phyloP scores from a whole-genome alignment of 2,329 filamentous ascomycete genomes.

The Fusarium sp. region DNA sequence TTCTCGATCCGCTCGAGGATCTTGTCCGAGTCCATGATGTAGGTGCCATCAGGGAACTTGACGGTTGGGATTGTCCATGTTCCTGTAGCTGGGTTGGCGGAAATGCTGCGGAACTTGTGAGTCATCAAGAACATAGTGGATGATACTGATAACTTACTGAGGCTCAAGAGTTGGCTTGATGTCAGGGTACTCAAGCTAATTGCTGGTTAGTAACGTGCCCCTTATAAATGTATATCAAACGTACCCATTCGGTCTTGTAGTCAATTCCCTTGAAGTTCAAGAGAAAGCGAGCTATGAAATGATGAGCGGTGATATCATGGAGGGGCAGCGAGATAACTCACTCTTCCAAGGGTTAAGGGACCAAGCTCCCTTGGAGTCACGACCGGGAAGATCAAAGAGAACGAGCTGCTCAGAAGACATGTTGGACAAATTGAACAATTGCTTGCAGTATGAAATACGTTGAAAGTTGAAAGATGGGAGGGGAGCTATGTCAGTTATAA shows the following conservation, averaged over 20 bases:
- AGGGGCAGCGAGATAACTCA: constrained; percentile 48
- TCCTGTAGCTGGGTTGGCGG: constrained; percentile 39
- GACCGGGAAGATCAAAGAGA: constrained; percentile 73
- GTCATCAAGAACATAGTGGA: background rate
- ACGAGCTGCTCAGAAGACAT: constrained; percentile 58
- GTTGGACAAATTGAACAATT: background rate
- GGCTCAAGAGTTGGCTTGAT: constrained; percentile 67
- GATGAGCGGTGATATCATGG: constrained; percentile 12
- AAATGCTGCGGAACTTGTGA: constrained; percentile 27
- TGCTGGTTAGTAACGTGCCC: background rate
- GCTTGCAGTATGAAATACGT: rapidly evolving
- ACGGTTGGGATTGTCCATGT: constrained; percentile 62
- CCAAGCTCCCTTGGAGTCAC: constrained; percentile 64
- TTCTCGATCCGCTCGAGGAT: constrained; percentile 72
- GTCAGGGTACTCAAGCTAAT: constrained; percentile 72
- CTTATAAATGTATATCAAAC: background rate
- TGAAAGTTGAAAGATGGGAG: background rate
- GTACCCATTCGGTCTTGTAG: constrained; percentile 75
- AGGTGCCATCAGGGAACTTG: constrained; percentile 66
- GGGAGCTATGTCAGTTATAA: background rate
- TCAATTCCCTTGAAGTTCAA: constrained; percentile 76
- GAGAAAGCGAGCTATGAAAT: constrained; percentile 67
- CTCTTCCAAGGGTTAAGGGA: constrained; percentile 80
- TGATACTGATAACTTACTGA: constrained; percentile 57
- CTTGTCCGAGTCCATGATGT: constrained; percentile 71